Evolutionary conservation across 768 basidiomycete species (phyloP).

Genomic region (Leucosporidium creatinivorum): DNA sequence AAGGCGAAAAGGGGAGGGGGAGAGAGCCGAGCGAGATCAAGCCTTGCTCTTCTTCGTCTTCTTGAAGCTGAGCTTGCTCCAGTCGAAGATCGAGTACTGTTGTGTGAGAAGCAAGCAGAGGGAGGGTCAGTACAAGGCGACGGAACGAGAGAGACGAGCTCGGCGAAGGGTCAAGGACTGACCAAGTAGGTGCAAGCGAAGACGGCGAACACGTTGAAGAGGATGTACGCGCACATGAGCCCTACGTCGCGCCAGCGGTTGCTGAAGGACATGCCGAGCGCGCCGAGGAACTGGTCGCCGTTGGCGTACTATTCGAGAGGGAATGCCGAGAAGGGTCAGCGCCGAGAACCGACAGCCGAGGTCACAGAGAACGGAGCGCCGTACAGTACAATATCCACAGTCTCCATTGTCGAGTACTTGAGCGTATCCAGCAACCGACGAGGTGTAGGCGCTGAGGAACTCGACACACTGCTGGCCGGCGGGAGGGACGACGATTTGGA

Average conservation of each 20-base stretch:
- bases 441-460: slow-evolving; percentile 28
- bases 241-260: slow-evolving; percentile 31
- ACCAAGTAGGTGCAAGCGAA: slow-evolving; percentile 24
- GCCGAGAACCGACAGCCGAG: too few species aligned
- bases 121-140: too few species aligned
- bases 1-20: too few species aligned
- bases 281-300: slow-evolving; percentile 32
- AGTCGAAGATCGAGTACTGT: too few species aligned
- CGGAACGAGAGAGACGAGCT: too few species aligned
- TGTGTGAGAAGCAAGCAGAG: too few species aligned
- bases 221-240: slow-evolving; percentile 23
- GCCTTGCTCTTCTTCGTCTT: too few species aligned
- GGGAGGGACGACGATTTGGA: slow-evolving; percentile 32
- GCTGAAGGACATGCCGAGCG: slow-evolving; percentile 24
- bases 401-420: slow-evolving; percentile 19
- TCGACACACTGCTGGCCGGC: slow-evolving; percentile 27
- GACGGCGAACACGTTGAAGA: slow-evolving; percentile 20
- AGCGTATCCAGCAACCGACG: slow-evolving; percentile 25
- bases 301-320: background rate
- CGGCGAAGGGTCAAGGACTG: background rate
- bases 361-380: background rate
- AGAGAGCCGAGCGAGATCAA: too few species aligned
- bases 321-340: too few species aligned
- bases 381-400: slow-evolving; percentile 21
- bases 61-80: too few species aligned